Evolutionary conservation across 768 basidiomycete species (phyloP).

Genomic region (Hydnum rufescens): DNA sequence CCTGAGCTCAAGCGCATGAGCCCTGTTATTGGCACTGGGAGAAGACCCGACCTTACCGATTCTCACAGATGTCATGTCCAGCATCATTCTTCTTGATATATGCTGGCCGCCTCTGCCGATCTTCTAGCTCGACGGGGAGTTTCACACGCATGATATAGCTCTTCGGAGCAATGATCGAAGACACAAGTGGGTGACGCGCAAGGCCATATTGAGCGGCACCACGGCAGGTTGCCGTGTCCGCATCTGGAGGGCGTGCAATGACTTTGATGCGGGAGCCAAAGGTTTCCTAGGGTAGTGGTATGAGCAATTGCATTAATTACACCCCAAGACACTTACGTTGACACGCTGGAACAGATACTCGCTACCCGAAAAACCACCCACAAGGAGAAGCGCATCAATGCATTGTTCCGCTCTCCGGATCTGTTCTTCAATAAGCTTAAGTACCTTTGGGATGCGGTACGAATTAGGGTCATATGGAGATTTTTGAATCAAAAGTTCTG

Average conservation of each 20-base stretch:
- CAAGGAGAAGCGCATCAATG: slow-evolving; percentile 69
- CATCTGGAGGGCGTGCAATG: slow-evolving; percentile 67
- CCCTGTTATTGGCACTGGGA: too few species aligned
- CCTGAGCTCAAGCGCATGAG: too few species aligned
- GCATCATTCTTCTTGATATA: slow-evolving; percentile 66
- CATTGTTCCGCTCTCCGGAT: slow-evolving; percentile 41
- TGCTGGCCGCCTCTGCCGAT: slow-evolving; percentile 62
- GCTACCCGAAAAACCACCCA: slow-evolving; percentile 73
- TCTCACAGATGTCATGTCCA: slow-evolving; percentile 62
- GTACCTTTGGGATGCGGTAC: too few species aligned
- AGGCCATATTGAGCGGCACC: slow-evolving; percentile 81
- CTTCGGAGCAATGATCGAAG: slow-evolving; percentile 60
- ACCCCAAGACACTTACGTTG: slow-evolving; percentile 44
- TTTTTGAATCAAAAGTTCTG: not conserved
- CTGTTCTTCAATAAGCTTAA: slow-evolving; percentile 64
- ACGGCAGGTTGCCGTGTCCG: slow-evolving; percentile 72
- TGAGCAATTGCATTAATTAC: not conserved
- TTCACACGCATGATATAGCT: slow-evolving; percentile 87
- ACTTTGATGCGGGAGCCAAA: slow-evolving; percentile 47
- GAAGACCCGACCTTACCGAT: too few species aligned
- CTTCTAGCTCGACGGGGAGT: slow-evolving; percentile 69
- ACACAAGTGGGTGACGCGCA: slow-evolving; percentile 52
- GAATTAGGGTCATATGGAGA: too few species aligned
- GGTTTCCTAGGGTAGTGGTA: slow-evolving; percentile 27
- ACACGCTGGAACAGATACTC: slow-evolving; percentile 69